These are phyloP conservation scores for Rachicladosporium sp. DNA, from an alignment of 2,329 filamentous ascomycete genomes.

Conservation along the genomic window DNA sequence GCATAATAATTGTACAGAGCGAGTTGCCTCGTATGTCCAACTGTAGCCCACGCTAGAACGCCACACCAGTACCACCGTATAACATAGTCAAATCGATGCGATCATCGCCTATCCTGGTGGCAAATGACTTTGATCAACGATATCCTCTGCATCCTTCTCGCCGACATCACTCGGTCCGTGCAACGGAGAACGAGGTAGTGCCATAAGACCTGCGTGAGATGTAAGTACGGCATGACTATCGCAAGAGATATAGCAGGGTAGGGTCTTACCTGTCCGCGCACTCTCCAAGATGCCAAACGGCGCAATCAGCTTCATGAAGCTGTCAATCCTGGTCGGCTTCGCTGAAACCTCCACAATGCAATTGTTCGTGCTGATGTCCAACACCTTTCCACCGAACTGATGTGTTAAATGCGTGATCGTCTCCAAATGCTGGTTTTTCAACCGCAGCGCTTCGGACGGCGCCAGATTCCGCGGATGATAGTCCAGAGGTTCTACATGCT, in stretches of 20 bases:
- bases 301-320: conserved; percentile 87
- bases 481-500: conserved; percentile 35
- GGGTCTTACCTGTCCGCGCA: conserved; percentile 58
- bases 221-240: conserved; percentile 8
- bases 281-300: conserved; percentile 97
- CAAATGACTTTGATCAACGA: conserved; percentile 87
- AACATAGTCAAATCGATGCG: too few relatives aligned
- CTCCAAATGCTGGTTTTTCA: conserved; percentile 96
- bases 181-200: conserved; percentile 82
- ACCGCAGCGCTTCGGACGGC: conserved; percentile 75
- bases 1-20: too few relatives aligned
- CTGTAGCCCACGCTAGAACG: too few relatives aligned
- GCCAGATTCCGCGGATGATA: conserved; percentile 86
- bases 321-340: conserved; percentile 87
- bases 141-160: conserved; percentile 81
- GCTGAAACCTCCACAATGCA: conserved; percentile 96
- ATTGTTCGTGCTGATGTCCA: conserved; percentile 96
- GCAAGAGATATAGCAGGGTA: background rate
- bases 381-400: conserved; percentile 92
- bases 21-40: too few relatives aligned
- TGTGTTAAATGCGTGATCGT: conserved; percentile 93
- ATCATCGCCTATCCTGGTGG: conserved; percentile 60
- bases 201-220: conserved; percentile 61
- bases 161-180: conserved; percentile 59
- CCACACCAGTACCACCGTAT: too few relatives aligned